A percentile compares a stretch with the other conserved stretches of the same genome.
Evolutionary conservation across 139 green algal genomes (phyloP).

Genomic region (Coelastrella sp.): DNA sequence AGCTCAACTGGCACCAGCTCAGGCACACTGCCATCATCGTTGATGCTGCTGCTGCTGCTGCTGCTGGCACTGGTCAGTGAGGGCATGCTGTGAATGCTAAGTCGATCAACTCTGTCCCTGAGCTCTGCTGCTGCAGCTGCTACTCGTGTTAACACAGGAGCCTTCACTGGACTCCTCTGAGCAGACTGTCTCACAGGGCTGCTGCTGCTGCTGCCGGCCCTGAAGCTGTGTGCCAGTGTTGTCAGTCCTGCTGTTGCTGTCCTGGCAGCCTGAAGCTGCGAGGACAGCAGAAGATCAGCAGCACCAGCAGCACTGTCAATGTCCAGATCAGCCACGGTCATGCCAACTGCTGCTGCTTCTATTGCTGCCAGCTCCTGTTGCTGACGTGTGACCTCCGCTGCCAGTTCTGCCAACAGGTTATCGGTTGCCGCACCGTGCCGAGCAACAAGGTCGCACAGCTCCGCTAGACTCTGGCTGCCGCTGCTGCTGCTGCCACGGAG

Average conservation of each 20-base stretch:
- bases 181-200: background rate
- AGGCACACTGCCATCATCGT: too few relatives aligned
- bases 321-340: background rate
- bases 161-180: background rate
- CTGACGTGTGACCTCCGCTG: background rate
- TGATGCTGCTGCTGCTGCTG: too few relatives aligned
- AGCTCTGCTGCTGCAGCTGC: background rate
- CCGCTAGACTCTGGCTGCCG: background rate
- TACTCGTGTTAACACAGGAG: background rate
- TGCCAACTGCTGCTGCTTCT: background rate
- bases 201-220: background rate
- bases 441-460: background rate
- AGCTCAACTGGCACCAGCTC: too few relatives aligned
- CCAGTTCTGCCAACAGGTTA: conserved; percentile 1
- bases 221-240: conserved; percentile 27
- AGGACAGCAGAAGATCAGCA: background rate
- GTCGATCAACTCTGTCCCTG: background rate
- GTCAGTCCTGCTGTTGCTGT: conserved; percentile 18
- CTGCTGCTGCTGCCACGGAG: background rate
- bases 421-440: background rate
- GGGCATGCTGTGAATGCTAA: too few relatives aligned
- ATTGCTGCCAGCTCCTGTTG: background rate
- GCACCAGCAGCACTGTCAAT: background rate
- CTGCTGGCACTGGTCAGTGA: too few relatives aligned
- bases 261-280: conserved; percentile 31